Base-by-base conservation (phyloP, 164 flowering plant genomes). In the Cinnamomum micranthum region DNA sequence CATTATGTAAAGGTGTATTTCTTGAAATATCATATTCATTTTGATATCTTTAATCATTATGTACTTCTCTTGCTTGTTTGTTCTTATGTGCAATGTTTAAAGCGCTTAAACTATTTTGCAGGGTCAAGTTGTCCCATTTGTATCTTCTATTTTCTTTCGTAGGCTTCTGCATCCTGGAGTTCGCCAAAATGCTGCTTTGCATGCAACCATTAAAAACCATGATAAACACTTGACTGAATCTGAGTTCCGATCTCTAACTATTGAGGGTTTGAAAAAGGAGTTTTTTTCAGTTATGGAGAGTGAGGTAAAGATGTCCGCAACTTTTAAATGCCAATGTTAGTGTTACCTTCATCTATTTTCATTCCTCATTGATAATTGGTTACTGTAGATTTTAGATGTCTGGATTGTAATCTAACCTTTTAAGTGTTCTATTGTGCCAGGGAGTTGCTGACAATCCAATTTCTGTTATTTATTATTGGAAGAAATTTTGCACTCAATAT, bases 161-260 rank as follows among this genome's bases (percentile, higher is more conserved):
- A 87, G 91, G 82, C 83, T 95, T 73, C 91, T 95, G 76, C 87
- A 81, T 73, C 97, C 96, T 71, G 97, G 98, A 50, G 89, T 93
- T 80, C 77, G 78, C 80, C 84, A 90, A 75, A 79, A 75, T 80
- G 73, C 62, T 79, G 87, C 85, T 72, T 77, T 95, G 66, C 88
- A 84, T 79, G 78, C 83, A 76, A 90, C 95, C 17, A 80, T 92
- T n/a, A 80, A 80, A 69, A 88, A 90, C 55, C 89, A 87, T 74
- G 86, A 85, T 76, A 90, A 86, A 80, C 89, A 85, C 73, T 86
- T 86, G 85, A 84, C 90, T 51, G 90, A 91, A 81, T 71, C 90
- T 52, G 91, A 91, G 76, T 86, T 89, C 68, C 86, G 83, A 19
- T 85, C 89, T 25, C 81, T 92, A 68, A 89, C 89, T 73, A 81